Evolutionary conservation across 2,329 filamentous ascomycete genomes (phyloP).

Genomic region (Colletotrichum sojae): DNA sequence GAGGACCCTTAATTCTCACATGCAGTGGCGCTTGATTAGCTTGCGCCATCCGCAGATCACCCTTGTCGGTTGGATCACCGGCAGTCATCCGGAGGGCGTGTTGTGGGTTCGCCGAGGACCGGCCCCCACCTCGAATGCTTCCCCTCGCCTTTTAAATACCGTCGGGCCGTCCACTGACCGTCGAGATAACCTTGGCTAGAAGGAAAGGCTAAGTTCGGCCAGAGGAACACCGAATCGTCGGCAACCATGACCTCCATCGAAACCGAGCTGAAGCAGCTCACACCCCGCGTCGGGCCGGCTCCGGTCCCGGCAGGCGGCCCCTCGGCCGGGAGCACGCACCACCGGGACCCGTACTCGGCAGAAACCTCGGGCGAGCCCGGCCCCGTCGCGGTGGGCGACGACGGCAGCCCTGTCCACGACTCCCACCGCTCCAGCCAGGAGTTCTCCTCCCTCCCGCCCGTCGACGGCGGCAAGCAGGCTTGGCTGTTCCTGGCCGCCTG

Average conservation of each 20-base stretch:
- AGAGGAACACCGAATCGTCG: background rate
- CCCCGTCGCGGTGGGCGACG: conserved; percentile 9
- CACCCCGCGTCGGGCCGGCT: background rate
- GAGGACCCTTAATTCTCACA: conserved; percentile 1
- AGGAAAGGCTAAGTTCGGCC: no score
- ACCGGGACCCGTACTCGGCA: conserved; percentile 21
- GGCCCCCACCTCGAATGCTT: conserved; percentile 5
- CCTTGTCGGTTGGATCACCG: conserved; percentile 1
- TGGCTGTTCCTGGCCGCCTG: conserved; percentile 49
- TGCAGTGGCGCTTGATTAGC: conserved; percentile 4
- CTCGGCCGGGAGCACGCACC: conserved; percentile 4
- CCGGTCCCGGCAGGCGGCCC: background rate
- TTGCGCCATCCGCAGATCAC: conserved; percentile 2
- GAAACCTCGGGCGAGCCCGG: conserved; percentile 7
- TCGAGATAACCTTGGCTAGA: background rate
- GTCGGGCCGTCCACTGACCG: background rate
- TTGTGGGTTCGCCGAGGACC: conserved; percentile 7
- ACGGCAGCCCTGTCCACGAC: background rate
- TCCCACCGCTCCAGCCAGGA: conserved; percentile 23
- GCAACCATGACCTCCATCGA: conserved; percentile 17
- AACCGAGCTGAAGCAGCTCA: conserved; percentile 29
- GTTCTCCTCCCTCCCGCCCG: conserved; percentile 49
- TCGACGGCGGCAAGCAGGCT: conserved; percentile 54
- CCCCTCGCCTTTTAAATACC: conserved; percentile 15
- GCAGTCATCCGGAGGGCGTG: conserved; percentile 30